Base-by-base conservation (phyloP, 2,329 filamentous ascomycete genomes). In the Rutstroemia sydowiana region DNA sequence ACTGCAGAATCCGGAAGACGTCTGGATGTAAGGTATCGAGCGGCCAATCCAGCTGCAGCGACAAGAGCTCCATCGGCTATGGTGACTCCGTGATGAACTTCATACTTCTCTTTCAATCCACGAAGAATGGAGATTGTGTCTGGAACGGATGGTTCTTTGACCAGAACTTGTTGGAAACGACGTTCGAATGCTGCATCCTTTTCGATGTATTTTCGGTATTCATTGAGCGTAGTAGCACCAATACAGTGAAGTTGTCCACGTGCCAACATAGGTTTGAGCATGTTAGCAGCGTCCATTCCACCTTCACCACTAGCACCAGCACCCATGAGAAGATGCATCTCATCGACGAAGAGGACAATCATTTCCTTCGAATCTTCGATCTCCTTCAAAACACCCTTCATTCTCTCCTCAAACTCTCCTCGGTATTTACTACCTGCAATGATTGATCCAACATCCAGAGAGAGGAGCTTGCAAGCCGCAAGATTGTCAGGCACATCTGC, bases 151-250 rank as follows among this genome's bases (percentile, higher is more conserved):
- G 93, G 93, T 68, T 98, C 93, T 73, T 96, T 96, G 68, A 97
- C 92, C 41, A 98, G 71, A 36, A 98, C 93, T 70, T 98, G 93
- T 69, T 98, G 93, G 78, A 98, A 98, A 69, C 93, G 88, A 70
- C 93, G 88, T 71, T 98, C 93, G 68, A 98, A 98, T 43, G 93
- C 93, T 42, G 89, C 87, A 64, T 98, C 93, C 72, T 98, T 98
- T 70, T 98, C 93, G 58, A 98, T 95, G 71, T 98, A 97, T 70
- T 98, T 98, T 65, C 93, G 83, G 72, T 98, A 98, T 69, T 98
- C 93, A 56, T 84, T 82, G 53, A 98, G 79, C 1, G 93, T 98
- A 2, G 93, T 98, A 5, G 93, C 93, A 69, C 93, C 93, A 58
- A 98, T 97, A 66, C 93, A 98, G 76, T 98, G 93, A 54, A 98